Evolutionary conservation across 108 stramenopile species (phyloP), one percentile per base, ranked within the genome.

Genomic region (Nitzschia sp.): DNA sequence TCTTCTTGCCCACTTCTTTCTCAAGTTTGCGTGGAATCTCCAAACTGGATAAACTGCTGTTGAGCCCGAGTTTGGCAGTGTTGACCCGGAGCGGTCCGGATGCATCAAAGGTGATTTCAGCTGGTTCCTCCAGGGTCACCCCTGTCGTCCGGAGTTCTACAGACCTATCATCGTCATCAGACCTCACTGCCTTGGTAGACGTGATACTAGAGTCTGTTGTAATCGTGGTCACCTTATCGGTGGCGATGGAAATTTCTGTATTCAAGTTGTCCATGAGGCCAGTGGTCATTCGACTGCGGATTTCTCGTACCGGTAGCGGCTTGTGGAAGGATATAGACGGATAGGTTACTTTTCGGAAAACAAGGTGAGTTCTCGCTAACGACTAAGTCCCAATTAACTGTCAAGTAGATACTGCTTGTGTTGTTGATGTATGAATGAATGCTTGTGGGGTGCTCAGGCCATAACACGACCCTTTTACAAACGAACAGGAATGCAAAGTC

Each of bases 241-340:
- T 74, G 12, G 73, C 51, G 34, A 74, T 62, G 48, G 73, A 74
- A 43, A 65, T 67, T 34, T 74, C 73, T 12, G 73, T 67, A 22
- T 65, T 65, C n/a, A 65, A 12, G 61, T 62, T 62, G 61, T 34
- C 29, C 29, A 34, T 34, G 29, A 34, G 29, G 29, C 5, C 29
- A 34, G 29, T 34, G 29, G 29, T 50, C 48, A 50, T 50, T 19
- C 48, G 48, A 34, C 29, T 34, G 29, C 5, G 29, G 29, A 34
- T n/a, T n/a, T n/a, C n/a, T n/a, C n/a, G n/a, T n/a, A n/a, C n/a
- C n/a, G n/a, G n/a, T n/a, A n/a, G n/a, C n/a, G n/a, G n/a, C 1
- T 34, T 1, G 5, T 34, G 29, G 29, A 34, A 34, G 29, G 29
- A 34, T 34, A 5, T 34, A 5, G 29, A 34, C 29, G 29, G 29